Conservation (phyloP, 768 basidiomycete genomes). For the Lactarius sanguifluus region DNA sequence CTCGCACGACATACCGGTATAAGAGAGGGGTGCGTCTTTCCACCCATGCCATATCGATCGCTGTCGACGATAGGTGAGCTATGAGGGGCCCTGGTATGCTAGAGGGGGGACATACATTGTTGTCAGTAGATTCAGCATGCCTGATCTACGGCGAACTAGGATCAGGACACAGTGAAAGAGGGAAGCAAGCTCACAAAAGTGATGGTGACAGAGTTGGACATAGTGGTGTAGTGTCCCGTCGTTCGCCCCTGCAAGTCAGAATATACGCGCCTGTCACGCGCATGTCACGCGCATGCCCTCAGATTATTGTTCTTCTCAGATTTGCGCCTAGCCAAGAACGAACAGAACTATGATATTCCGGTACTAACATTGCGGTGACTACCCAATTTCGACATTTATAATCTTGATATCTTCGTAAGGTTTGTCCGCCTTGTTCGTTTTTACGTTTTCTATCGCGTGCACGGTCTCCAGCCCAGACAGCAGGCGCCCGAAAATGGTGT, state of each 20-base stretch:
- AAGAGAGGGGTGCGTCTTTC: slow-evolving; percentile 68
- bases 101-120: slow-evolving; percentile 47
- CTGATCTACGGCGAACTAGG: slow-evolving; percentile 48
- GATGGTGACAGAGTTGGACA: slow-evolving; percentile 30
- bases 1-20: slow-evolving; percentile 53
- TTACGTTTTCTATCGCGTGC: slow-evolving; percentile 89
- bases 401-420: slow-evolving; percentile 95
- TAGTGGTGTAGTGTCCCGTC: slow-evolving; percentile 2
- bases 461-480: slow-evolving; percentile 86
- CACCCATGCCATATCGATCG: slow-evolving; percentile 69
- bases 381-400: slow-evolving; percentile 73
- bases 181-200: slow-evolving; percentile 33
- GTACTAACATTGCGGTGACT: slow-evolving; percentile 25
- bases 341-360: neutral
- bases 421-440: slow-evolving; percentile 80
- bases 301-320: no score
- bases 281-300: no score
- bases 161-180: neutral
- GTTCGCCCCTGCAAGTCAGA: no score
- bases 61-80: slow-evolving; percentile 25
- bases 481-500: slow-evolving; percentile 91
- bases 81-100: neutral
- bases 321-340: neutral
- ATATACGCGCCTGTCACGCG: no score
- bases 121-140: slow-evolving; percentile 77